phyloP scores from a whole-genome alignment of 768 basidiomycete genomes.

The Mrakia blollopis region DNA sequence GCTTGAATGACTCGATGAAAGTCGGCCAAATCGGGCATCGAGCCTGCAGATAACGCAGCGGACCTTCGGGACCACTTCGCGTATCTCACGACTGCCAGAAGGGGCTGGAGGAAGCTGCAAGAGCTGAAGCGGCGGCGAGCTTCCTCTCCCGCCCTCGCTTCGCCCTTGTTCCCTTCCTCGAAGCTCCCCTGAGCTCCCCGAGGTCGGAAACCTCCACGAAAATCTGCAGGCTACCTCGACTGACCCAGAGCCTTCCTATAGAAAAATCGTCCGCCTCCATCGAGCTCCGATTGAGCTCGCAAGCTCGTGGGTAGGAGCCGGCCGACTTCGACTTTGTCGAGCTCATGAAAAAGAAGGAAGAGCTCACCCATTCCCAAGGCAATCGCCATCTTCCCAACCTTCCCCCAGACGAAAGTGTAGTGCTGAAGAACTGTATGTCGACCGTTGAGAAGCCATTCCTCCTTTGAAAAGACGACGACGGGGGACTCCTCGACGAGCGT shows the following conservation, averaged over 20 bases:
- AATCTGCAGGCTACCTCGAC: no score
- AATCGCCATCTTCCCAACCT: conserved; percentile 60
- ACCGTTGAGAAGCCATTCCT: conserved; percentile 66
- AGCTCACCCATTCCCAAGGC: conserved; percentile 68
- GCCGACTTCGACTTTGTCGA: not conserved
- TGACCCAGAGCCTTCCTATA: no score
- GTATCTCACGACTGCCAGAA: no score
- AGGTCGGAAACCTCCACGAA: no score
- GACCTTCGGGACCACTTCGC: no score
- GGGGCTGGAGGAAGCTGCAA: no score
- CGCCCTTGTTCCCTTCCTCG: no score
- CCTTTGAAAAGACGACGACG: conserved; percentile 65
- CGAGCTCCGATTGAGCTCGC: not conserved
- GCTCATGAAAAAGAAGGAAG: not conserved
- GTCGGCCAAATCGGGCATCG: not conserved
- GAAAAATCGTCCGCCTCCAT: no score
- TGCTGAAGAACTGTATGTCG: conserved; percentile 63
- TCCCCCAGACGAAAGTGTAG: conserved; percentile 74
- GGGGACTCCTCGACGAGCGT: conserved; percentile 80
- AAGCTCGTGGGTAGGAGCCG: not conserved
- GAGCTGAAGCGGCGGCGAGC: no score
- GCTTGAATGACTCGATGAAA: not conserved
- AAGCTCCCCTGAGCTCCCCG: no score
- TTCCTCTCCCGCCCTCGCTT: no score
- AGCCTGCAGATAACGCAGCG: no score